Conservation (phyloP, 768 basidiomycete genomes). For the Austroboletus festivus region DNA sequence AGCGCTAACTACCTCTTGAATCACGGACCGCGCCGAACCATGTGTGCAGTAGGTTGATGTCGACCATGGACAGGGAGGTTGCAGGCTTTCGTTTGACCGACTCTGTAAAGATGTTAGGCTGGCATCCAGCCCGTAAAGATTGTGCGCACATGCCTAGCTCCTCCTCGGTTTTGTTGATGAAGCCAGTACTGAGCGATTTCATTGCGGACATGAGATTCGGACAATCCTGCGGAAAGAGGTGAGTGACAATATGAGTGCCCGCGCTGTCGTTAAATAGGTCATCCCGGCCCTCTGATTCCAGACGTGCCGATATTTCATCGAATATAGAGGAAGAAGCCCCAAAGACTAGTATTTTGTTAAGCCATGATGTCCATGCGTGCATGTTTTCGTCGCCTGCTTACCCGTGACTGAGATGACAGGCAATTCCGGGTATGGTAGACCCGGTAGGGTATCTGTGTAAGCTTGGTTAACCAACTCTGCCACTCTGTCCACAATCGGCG, state of each 20-base stretch:
- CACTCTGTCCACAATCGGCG: conserved; percentile 45
- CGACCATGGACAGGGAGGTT: conserved; percentile 55
- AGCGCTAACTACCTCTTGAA: conserved; percentile 35
- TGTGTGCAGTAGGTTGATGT: conserved; percentile 55
- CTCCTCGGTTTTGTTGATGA: conserved; percentile 41
- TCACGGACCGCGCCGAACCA: conserved; percentile 53
- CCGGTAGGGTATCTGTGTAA: conserved; percentile 45
- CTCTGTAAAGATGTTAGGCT: conserved; percentile 21
- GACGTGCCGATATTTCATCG: conserved; percentile 38
- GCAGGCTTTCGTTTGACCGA: conserved; percentile 44
- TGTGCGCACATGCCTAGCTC: conserved; percentile 28
- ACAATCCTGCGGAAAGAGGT: conserved; percentile 60
- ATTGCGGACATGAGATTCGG: conserved; percentile 49
- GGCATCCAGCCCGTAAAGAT: not conserved
- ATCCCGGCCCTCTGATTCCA: conserved; percentile 31
- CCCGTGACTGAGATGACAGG: conserved; percentile 58
- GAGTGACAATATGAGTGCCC: conserved; percentile 35
- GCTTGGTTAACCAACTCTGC: conserved; percentile 42
- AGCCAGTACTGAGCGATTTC: conserved; percentile 52
- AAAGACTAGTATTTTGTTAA: conserved; percentile 34
- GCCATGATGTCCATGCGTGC: not conserved
- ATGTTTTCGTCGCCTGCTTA: conserved; percentile 25
- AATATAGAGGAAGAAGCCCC: conserved; percentile 47
- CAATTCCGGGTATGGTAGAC: conserved; percentile 58
- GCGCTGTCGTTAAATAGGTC: conserved; percentile 18